Conservation (phyloP, 257 asterid species). For the Jasminum sambac region DNA sequence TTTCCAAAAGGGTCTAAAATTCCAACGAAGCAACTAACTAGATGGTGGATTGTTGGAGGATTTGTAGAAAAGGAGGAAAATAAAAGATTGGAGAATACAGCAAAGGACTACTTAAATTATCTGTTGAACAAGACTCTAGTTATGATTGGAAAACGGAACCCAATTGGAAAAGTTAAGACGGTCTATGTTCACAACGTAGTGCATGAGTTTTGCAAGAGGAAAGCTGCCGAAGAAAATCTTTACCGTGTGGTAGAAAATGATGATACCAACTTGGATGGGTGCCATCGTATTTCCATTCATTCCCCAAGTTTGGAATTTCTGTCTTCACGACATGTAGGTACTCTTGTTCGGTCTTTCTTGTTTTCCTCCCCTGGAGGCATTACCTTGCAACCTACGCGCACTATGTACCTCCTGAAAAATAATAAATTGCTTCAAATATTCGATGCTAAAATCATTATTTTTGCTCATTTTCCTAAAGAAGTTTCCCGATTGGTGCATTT, state of each 20-base stretch:
- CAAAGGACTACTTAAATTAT: background rate
- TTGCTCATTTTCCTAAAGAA: slow-evolving; percentile 27
- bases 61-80: background rate
- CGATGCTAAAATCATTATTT: slow-evolving; percentile 35
- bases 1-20: background rate
- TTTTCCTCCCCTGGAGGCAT: slow-evolving; percentile 30
- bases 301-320: slow-evolving; percentile 28
- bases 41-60: background rate
- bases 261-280: slow-evolving; percentile 1
- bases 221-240: slow-evolving; percentile 28
- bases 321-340: slow-evolving; percentile 18
- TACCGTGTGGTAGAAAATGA: slow-evolving; percentile 27
- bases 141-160: background rate
- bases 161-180: background rate
- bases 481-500: slow-evolving; percentile 34
- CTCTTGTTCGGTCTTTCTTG: slow-evolving; percentile 40
- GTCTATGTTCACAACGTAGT: background rate
- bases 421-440: slow-evolving; percentile 40
- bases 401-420: slow-evolving; percentile 29
- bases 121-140: background rate
- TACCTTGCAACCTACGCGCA: slow-evolving; percentile 18
- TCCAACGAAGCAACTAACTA: background rate
- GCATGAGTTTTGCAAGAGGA: slow-evolving; percentile 3
- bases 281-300: slow-evolving; percentile 41
- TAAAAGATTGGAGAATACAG: background rate